Conservation (phyloP, 129 eudicot genomes). For the Flaveria ramosissima region DNA sequence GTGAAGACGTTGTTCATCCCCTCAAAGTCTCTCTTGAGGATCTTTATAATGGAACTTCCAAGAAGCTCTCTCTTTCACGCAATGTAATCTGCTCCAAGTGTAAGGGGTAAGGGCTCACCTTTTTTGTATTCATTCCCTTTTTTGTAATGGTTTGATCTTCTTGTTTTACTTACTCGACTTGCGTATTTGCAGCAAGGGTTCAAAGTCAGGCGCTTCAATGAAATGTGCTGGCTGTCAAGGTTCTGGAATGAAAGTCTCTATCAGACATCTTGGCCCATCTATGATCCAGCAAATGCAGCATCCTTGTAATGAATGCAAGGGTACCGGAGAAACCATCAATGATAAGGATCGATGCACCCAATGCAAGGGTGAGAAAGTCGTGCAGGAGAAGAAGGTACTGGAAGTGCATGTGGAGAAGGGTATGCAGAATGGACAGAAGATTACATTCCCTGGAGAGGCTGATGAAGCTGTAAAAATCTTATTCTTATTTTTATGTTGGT, state of each 20-base stretch:
- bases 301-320: conserved; percentile 68
- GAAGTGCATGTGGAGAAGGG: conserved; percentile 67
- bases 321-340: conserved; percentile 62
- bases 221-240: conserved; percentile 73
- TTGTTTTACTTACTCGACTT: not conserved
- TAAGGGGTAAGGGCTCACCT: conserved; percentile 51
- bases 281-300: conserved; percentile 71
- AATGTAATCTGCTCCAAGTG: conserved; percentile 70
- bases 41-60: conserved; percentile 58
- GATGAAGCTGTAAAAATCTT: conserved; percentile 66
- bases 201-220: conserved; percentile 71
- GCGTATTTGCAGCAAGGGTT: conserved; percentile 52
- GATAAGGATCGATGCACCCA: conserved; percentile 62
- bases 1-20: conserved; percentile 81
- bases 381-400: conserved; percentile 62
- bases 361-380: conserved; percentile 71
- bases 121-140: not conserved
- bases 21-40: conserved; percentile 82
- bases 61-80: conserved; percentile 76
- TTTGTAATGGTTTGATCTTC: not conserved
- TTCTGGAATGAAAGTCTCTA: conserved; percentile 65
- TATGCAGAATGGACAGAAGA: conserved; percentile 71
- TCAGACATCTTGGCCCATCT: conserved; percentile 72
- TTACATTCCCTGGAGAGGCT: conserved; percentile 81
- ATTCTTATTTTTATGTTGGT: not conserved